A percentile compares a stretch with the other conserved stretches of the same genome.
Conservation (phyloP, 1,284 basidiomycete genomes). For the Trametes versicolor region DNA sequence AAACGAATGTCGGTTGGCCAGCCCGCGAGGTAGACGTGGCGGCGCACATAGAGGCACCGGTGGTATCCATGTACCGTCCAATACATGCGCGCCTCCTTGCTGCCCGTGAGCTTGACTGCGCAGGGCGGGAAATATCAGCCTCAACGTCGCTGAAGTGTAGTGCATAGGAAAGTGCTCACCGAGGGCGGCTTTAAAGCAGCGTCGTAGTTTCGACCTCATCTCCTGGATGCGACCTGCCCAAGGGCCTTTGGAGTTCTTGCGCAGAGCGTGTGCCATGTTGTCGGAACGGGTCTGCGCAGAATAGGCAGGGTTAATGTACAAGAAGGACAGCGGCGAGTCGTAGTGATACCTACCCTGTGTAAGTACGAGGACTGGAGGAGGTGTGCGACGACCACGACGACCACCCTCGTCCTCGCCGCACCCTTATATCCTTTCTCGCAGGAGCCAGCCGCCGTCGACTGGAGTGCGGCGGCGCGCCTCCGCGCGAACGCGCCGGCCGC, state of each 20-base stretch:
- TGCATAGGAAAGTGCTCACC: not conserved
- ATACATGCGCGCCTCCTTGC: not conserved
- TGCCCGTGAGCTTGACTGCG: not conserved
- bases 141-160: too few species aligned
- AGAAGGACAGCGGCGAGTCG: too few species aligned
- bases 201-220: not conserved
- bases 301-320: too few species aligned
- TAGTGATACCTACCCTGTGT: not conserved
- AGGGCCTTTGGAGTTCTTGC: not conserved
- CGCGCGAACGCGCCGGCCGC: not conserved
- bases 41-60: conserved; percentile 1
- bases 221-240: not conserved
- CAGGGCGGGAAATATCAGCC: not conserved
- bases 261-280: too few species aligned
- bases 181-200: not conserved
- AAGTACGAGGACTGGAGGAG: not conserved
- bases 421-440: not conserved
- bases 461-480: not conserved
- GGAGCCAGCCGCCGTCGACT: not conserved
- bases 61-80: conserved; percentile 1
- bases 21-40: not conserved
- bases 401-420: not conserved
- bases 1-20: conserved; percentile 1
- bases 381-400: not conserved
- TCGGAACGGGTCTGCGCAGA: not conserved